Evolutionary conservation across 768 basidiomycete species (phyloP), one percentile per base, ranked within the genome.

Genomic region (Russula abietina): DNA sequence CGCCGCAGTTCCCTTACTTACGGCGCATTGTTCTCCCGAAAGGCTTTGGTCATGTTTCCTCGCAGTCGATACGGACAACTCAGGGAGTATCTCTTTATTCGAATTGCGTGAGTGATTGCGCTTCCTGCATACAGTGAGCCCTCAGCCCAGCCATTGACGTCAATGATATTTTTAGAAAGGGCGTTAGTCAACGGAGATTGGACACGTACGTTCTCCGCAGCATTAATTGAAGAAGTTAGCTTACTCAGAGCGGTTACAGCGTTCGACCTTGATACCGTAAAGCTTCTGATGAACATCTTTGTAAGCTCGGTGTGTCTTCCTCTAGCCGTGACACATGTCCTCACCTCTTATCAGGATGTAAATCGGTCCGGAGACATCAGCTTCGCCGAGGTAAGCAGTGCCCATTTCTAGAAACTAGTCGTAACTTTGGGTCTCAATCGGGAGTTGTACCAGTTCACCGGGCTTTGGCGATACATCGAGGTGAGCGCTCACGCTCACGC

Each of bases 241-340:
- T 46, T 24, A 22, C 22, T 59, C 11, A 49, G 41, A 14, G 16
- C 30, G 6, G 11, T 16, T 38, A 14, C 56, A 90, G 89, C 86
- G 11, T 93, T 93, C 69, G 91, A 92, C 74, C 75, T 89, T 60
- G 91, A 92, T 70, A 93, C 91, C n/a, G 88, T 92, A 71, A 91
- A 89, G 76, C 79, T 91, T 39, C 76, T 92, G 64, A 90, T 93
- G 86, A 78, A 78, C 36, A 81, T 92, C 65, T 93, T 93, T 72
- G 89, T 89, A 55, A 69, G 86, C 72, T 5, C 54, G 33, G 14
- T 45, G 9, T 22, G 17, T 32, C 39, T 2, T 11, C 4, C n/a
- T 24, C 4, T 32, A 4, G 33, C 28, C 22, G 11, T 26, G 16
- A n/a, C 24, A n/a, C 36, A 63, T 53, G 66, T 10, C 43, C 4